Percentiles rank a stretch among this genome's conserved stretches.
phyloP scores from a whole-genome alignment of 192 early-diverging fungal species.

The Allomyces macrogynus region DNA sequence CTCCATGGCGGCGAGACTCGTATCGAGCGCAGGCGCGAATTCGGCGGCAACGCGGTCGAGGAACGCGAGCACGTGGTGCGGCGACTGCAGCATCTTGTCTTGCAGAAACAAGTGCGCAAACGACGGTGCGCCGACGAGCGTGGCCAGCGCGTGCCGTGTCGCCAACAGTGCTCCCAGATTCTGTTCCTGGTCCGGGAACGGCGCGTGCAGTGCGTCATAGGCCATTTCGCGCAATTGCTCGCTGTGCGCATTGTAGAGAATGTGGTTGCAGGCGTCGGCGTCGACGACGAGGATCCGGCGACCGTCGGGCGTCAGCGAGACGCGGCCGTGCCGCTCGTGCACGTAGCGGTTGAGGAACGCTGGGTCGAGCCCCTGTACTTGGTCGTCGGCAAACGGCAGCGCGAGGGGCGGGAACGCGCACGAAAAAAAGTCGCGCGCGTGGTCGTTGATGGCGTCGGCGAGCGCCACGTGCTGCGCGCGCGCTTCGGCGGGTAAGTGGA shows the following conservation, averaged over 20 bases:
- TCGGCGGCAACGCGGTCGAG: conserved; percentile 17
- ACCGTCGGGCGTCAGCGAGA: neutral
- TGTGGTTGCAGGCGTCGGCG: neutral
- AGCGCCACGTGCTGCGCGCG: conserved; percentile 58
- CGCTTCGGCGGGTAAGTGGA: conserved; percentile 49
- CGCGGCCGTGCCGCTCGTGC: neutral
- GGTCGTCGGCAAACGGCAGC: conserved; percentile 12
- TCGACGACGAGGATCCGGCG: neutral
- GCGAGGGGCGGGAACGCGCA: conserved; percentile 5
- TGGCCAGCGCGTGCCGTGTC: conserved; percentile 50
- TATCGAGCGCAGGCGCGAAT: conserved; percentile 24
- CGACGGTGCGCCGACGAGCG: conserved; percentile 50
- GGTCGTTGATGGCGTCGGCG: conserved; percentile 57
- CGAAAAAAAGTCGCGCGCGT: conserved; percentile 51
- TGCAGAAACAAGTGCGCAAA: conserved; percentile 68
- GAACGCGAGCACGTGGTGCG: conserved; percentile 67
- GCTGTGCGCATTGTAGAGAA: conserved; percentile 17
- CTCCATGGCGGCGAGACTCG: conserved; percentile 33
- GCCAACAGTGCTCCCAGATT: conserved; percentile 53
- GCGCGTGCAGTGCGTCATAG: conserved; percentile 56
- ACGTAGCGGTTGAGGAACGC: conserved; percentile 3
- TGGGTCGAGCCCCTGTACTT: conserved; percentile 10
- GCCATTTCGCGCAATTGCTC: conserved; percentile 44
- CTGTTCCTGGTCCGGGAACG: conserved; percentile 25
- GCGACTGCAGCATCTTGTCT: conserved; percentile 73